Evolutionary conservation across 768 basidiomycete species (phyloP).

Genomic region (Termitomyces sp.): DNA sequence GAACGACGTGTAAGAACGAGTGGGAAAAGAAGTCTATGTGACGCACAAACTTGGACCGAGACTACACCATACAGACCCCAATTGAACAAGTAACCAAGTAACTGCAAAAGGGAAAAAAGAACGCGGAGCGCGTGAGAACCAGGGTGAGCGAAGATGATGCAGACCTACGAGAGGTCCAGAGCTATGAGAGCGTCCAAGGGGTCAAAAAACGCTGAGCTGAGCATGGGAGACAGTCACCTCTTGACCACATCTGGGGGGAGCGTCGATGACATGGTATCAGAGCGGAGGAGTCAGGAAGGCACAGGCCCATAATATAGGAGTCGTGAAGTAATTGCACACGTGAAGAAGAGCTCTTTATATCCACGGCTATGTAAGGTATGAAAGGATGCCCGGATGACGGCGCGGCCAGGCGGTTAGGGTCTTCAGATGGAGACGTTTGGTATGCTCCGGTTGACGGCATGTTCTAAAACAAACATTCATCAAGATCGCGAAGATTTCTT

Average conservation of each 20-base stretch:
- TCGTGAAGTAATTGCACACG: neutral
- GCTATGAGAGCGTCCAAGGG: neutral
- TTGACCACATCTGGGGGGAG: slow-evolving; percentile 12
- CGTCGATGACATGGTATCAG: slow-evolving; percentile 3
- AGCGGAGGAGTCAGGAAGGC: neutral
- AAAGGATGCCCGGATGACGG: neutral
- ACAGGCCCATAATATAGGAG: neutral
- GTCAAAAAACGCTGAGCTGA: neutral
- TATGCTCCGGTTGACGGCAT: neutral
- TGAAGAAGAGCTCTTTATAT: neutral
- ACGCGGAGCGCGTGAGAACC: neutral
- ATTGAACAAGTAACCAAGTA: slow-evolving; percentile 25
- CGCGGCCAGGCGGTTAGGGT: neutral
- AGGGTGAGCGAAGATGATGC: neutral
- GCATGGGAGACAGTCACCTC: slow-evolving; percentile 5
- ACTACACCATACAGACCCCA: slow-evolving; percentile 25
- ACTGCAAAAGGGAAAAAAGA: slow-evolving; percentile 9
- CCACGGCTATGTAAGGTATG: neutral
- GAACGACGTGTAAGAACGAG: neutral
- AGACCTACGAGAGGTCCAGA: slow-evolving; percentile 17
- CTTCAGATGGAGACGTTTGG: neutral
- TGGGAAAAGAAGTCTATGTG: neutral
- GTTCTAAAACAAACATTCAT: neutral
- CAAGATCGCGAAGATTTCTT: neutral
- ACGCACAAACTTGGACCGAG: slow-evolving; percentile 26